Conservation (phyloP, 1,284 basidiomycete species). For the Pseudozyma flocculosa region DNA sequence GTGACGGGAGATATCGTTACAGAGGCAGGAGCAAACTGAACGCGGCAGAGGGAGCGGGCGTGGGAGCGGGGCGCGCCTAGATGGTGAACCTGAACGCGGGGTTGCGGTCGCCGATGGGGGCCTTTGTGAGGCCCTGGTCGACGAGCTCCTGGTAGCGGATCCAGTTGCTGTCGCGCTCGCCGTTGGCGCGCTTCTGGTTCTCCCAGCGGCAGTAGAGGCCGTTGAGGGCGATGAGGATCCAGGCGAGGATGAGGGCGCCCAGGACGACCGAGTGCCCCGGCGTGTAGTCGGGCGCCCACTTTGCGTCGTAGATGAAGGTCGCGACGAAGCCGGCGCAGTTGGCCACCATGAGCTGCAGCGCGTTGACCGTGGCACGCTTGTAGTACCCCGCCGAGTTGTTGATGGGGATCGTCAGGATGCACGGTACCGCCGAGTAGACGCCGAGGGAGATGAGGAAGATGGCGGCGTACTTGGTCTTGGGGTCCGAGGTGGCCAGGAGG, state of each 20-base stretch:
- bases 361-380: constrained; percentile 55
- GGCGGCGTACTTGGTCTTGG: constrained; percentile 47
- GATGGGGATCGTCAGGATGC: constrained; percentile 45
- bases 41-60: no score
- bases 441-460: constrained; percentile 53
- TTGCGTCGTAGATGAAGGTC: constrained; percentile 51
- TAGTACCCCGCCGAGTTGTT: constrained; percentile 51
- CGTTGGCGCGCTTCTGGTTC: constrained; percentile 31
- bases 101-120: constrained; percentile 44
- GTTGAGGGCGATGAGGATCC: constrained; percentile 45
- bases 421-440: constrained; percentile 51
- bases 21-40: no score
- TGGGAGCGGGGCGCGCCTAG: no score
- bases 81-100: constrained; percentile 28
- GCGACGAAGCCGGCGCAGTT: constrained; percentile 57
- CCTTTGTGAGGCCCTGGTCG: constrained; percentile 29
- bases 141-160: constrained; percentile 30
- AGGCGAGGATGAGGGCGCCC: constrained; percentile 47
- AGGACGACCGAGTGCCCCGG: constrained; percentile 55
- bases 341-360: constrained; percentile 57
- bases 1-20: no score
- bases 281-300: constrained; percentile 44
- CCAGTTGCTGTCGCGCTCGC: constrained; percentile 35
- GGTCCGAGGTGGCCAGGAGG: constrained; percentile 34
- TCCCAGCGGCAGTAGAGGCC: constrained; percentile 41